These are phyloP conservation scores for Nakazawaea populi DNA, from an alignment of 805 yeast species.

Conservation along the genomic window DNA sequence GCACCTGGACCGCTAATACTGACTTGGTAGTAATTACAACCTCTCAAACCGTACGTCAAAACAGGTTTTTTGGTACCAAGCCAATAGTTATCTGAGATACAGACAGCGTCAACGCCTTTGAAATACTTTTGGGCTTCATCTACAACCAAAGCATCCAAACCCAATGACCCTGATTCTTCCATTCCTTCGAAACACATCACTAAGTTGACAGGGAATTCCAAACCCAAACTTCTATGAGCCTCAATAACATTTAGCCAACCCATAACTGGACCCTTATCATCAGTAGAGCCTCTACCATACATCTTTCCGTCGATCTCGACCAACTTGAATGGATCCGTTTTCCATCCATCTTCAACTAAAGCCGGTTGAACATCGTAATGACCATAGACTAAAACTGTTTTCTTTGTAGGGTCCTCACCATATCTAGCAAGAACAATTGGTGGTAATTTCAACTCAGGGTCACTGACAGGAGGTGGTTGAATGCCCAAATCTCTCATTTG, in stretches of 20 bases:
- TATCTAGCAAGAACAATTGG: slow-evolving; percentile 90
- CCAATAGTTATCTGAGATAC: slow-evolving; percentile 98
- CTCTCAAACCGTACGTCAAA: slow-evolving; percentile 95
- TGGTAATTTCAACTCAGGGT: slow-evolving; percentile 68
- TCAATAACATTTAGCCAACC: slow-evolving; percentile 94
- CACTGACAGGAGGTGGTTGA: slow-evolving; percentile 87
- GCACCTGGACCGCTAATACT: slow-evolving; percentile 88
- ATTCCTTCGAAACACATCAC: slow-evolving; percentile 95
- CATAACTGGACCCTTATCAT: slow-evolving; percentile 96
- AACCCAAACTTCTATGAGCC: slow-evolving; percentile 80
- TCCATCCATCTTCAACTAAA: slow-evolving; percentile 87
- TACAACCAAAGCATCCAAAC: slow-evolving; percentile 78
- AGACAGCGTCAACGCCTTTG: slow-evolving; percentile 86
- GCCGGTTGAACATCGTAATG: slow-evolving; percentile 99
- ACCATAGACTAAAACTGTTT: slow-evolving; percentile 88
- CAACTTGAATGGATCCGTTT: slow-evolving; percentile 81
- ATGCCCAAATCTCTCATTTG: slow-evolving; percentile 77
- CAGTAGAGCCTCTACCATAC: slow-evolving; percentile 93
- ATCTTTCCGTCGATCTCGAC: slow-evolving; percentile 64
- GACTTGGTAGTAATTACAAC: slow-evolving; percentile 89
- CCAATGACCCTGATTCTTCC: slow-evolving; percentile 97
- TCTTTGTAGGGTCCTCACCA: slow-evolving; percentile 78
- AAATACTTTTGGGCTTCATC: slow-evolving; percentile 76
- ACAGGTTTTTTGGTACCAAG: slow-evolving; percentile 96
- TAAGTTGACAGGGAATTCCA: slow-evolving; percentile 90